Evolutionary conservation across 2,329 filamentous ascomycete species (phyloP).

Genomic region (Knoxdaviesia proteae): DNA sequence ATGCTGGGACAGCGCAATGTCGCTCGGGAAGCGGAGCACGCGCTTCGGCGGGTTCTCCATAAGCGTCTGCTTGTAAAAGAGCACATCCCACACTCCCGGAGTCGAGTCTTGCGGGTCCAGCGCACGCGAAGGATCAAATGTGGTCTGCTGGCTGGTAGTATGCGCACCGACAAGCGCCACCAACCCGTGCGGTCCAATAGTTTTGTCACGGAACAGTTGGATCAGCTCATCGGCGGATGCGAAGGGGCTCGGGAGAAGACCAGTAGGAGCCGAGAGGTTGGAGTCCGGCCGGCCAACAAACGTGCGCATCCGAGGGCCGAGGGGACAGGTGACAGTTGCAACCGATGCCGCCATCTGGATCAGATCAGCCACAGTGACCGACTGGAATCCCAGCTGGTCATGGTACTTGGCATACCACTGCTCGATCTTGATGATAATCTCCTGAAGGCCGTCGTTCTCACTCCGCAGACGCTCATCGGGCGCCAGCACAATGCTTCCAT

Average conservation of each 20-base stretch:
- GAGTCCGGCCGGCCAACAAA: constrained; percentile 30
- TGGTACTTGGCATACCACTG: constrained; percentile 19
- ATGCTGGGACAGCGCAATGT: constrained; percentile 17
- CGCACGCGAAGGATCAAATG: constrained; percentile 17
- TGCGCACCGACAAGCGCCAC: constrained; percentile 34
- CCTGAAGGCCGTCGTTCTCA: constrained; percentile 26
- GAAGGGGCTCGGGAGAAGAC: constrained; percentile 20
- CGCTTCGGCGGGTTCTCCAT: constrained; percentile 11
- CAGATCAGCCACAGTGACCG: constrained; percentile 31
- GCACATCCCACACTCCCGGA: constrained; percentile 29
- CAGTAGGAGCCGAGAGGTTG: constrained; percentile 14
- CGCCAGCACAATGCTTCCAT: constrained; percentile 21
- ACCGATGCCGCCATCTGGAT: constrained; percentile 30
- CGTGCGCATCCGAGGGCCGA: constrained; percentile 25
- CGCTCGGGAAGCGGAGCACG: constrained; percentile 20
- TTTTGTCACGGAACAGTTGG: constrained; percentile 28
- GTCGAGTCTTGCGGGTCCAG: constrained; percentile 29
- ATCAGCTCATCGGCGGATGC: constrained; percentile 26
- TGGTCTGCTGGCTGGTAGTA: constrained; percentile 26
- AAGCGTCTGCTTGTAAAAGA: constrained; percentile 24
- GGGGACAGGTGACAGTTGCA: constrained; percentile 24
- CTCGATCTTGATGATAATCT: constrained; percentile 18
- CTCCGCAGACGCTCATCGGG: constrained; percentile 15
- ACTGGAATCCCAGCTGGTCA: constrained; percentile 9
- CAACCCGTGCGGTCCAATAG: constrained; percentile 26